Percentiles rank a stretch among this genome's conserved stretches.
Conservation (phyloP, 106 monocot genomes). For the Allium sativum region DNA sequence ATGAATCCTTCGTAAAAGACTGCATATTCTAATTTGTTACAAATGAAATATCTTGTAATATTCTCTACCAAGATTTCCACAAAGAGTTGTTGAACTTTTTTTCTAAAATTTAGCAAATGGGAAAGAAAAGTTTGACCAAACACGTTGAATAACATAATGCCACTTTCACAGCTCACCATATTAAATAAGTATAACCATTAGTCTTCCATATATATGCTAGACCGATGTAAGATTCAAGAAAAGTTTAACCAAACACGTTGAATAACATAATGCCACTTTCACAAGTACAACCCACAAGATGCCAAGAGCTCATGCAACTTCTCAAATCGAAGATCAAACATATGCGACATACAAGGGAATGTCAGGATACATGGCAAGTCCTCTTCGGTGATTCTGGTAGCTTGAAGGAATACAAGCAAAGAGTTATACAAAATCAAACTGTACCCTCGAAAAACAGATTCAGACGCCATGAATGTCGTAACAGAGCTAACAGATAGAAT, state of each 20-base stretch:
- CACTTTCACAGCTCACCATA: no score
- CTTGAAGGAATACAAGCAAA: conserved; percentile 1
- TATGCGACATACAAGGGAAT: conserved; percentile 29
- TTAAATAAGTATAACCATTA: no score
- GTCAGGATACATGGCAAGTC: conserved; percentile 29
- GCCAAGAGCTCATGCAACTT: conserved; percentile 14
- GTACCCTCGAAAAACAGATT: conserved; percentile 55
- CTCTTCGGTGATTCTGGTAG: conserved; percentile 13
- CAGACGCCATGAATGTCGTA: conserved; percentile 12
- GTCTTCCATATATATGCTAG: neutral
- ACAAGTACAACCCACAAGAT: conserved; percentile 7
- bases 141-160: no score
- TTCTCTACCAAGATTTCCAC: no score
- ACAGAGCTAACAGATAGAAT: conserved; percentile 11
- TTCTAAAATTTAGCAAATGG: no score
- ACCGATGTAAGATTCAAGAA: no score
- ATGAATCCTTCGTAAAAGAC: no score
- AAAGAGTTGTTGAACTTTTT: no score
- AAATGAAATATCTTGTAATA: no score
- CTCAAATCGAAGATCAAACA: conserved; percentile 15
- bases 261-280: no score
- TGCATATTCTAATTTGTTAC: no score
- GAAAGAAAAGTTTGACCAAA: no score
- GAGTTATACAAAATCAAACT: conserved; percentile 45
- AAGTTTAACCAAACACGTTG: neutral